phyloP scores from a whole-genome alignment of 352 stramenopile genomes.

The Phytophthora constricta region DNA sequence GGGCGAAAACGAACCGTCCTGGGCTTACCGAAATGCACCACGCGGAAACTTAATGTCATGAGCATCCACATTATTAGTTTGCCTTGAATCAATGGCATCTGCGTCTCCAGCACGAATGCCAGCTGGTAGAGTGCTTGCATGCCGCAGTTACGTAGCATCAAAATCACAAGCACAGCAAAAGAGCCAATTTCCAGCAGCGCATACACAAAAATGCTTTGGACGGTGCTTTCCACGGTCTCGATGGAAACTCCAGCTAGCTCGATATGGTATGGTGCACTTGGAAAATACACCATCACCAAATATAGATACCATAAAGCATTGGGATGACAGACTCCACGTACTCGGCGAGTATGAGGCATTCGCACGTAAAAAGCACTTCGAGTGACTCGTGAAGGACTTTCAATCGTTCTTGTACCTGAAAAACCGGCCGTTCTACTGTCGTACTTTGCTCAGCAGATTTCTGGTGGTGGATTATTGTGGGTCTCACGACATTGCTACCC shows the following conservation, averaged over 20 bases:
- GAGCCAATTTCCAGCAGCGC: constrained; percentile 25
- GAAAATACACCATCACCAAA: constrained; percentile 29
- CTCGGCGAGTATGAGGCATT: constrained; percentile 40
- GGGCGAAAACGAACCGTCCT: not conserved
- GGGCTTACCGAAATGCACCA: constrained; percentile 11
- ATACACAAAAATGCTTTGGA: constrained; percentile 15
- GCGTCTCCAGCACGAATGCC: constrained; percentile 44
- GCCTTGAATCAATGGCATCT: constrained; percentile 36
- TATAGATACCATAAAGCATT: constrained; percentile 34
- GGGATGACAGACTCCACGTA: constrained; percentile 43
- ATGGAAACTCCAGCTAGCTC: constrained; percentile 12
- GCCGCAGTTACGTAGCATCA: constrained; percentile 10
- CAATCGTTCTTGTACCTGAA: not conserved
- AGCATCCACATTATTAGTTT: constrained; percentile 49
- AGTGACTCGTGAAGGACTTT: no score
- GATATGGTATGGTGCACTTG: constrained; percentile 26
- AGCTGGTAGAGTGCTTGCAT: constrained; percentile 31
- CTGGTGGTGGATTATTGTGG: no score
- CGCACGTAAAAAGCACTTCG: constrained; percentile 32
- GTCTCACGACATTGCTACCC: no score
- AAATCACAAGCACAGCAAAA: constrained; percentile 13
- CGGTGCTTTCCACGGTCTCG: constrained; percentile 5
- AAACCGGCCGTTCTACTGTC: no score
- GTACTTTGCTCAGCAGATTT: no score
- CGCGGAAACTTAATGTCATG: constrained; percentile 13